These are phyloP conservation scores for Camellia japonica DNA, from an alignment of 148 eudicot species.

Conservation along the genomic window DNA sequence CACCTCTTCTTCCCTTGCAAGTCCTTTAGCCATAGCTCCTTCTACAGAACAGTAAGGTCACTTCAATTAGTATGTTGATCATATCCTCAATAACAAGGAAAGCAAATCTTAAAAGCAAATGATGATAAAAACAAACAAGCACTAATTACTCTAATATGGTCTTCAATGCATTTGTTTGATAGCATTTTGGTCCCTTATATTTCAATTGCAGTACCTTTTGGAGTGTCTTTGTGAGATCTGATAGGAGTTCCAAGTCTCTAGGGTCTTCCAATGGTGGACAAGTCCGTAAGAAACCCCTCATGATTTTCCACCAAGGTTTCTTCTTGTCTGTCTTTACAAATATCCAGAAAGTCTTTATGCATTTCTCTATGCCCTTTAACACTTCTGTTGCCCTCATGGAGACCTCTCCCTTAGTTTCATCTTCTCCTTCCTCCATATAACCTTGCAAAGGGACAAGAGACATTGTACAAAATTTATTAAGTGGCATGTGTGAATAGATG, in stretches of 20 bases:
- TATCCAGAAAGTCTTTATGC: slow-evolving; percentile 30
- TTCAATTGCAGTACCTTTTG: slow-evolving; percentile 20
- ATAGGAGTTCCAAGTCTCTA: slow-evolving; percentile 22
- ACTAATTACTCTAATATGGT: too few species aligned
- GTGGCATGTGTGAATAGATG: too few species aligned
- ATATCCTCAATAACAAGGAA: neutral
- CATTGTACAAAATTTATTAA: too few species aligned
- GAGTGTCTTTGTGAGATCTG: slow-evolving; percentile 13
- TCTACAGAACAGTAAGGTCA: slow-evolving; percentile 16
- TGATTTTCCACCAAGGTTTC: slow-evolving; percentile 23
- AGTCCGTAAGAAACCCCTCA: slow-evolving; percentile 11
- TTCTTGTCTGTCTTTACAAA: slow-evolving; percentile 23
- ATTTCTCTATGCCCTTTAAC: slow-evolving; percentile 27
- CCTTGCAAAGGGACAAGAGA: neutral
- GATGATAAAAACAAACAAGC: too few species aligned
- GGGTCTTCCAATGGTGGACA: slow-evolving; percentile 35
- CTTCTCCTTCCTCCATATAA: slow-evolving; percentile 8
- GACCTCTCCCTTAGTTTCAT: neutral
- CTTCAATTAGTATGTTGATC: neutral
- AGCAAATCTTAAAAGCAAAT: neutral
- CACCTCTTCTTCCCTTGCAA: slow-evolving; percentile 25
- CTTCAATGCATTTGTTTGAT: too few species aligned
- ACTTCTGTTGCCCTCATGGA: slow-evolving; percentile 19
- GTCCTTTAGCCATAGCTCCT: slow-evolving; percentile 29
- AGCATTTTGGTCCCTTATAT: too few species aligned